Evolutionary conservation across 192 early-diverging fungal genomes (phyloP), one percentile per base, ranked within the genome.

Genomic region (Coemansia sp.): DNA sequence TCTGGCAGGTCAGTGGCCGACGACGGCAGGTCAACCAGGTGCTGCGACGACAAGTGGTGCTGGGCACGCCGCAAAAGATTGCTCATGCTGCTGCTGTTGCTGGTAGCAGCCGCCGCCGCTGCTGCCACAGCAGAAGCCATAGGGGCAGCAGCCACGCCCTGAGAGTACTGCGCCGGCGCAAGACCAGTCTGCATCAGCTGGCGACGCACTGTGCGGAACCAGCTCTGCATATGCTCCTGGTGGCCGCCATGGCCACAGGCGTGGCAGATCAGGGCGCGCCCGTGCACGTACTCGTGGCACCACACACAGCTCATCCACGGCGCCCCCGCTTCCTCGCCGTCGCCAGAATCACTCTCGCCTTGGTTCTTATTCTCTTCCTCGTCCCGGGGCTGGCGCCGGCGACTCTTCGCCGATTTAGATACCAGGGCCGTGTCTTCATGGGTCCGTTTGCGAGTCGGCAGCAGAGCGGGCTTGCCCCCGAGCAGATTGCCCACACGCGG

Each of bases 251-350:
- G 70, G 6, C 70, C 70, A 23, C 70, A 74, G 1, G 59, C 52
- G 18, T 63, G 62, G 56, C 70, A 74, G 19, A 74, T 61, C 37
- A 74, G 41, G 29, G 70, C 70, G 30, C 60, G 59, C 19, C 70
- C 70, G 18, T 61, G 70, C 6, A 74, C 70, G 48, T 66, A 67
- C 40, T 74, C 70, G 37, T 61, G 57, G 40, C 70, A 74, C 70
- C 70, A 74, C 2, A 64, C 35, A 28, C 70, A 74, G 29, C 41
- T 51, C 26, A 74, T 47, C 64, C 58, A 65, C 11, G 56, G 68
- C 31, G 54, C 45, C 11, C 66, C 66, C 0, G 28, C 22, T 0
- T 38, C 29, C 3, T 47, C 57, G 21, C 31, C 40, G n/a, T n/a
- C n/a, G n/a, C n/a, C n/a, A n/a, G n/a, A n/a, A n/a, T n/a, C n/a